Evolutionary conservation across 805 yeast genomes (phyloP).

Genomic region (Pichia californica): DNA sequence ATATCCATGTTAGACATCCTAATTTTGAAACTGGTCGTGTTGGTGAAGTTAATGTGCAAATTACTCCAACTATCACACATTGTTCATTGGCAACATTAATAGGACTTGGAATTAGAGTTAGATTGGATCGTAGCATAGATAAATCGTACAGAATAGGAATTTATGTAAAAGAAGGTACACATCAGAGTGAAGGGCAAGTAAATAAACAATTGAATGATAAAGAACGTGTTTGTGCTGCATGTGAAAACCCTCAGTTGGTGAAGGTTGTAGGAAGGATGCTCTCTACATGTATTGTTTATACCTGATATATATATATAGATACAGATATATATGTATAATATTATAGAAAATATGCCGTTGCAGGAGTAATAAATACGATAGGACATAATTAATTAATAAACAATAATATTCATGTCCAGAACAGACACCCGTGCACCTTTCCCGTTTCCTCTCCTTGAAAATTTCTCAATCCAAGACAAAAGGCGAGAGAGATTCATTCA

Average conservation of each 20-base stretch:
- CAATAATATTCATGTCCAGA: no score
- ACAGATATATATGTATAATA: no score
- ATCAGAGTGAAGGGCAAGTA: slow-evolving; percentile 92
- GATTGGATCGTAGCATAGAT: slow-evolving; percentile 85
- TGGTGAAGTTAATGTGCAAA: slow-evolving; percentile 71
- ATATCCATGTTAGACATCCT: slow-evolving; percentile 64
- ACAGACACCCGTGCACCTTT: no score
- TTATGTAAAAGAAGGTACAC: slow-evolving; percentile 82
- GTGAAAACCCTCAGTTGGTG: slow-evolving; percentile 89
- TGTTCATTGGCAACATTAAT: slow-evolving; percentile 94
- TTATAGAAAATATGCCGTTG: no score
- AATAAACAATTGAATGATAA: slow-evolving; percentile 95
- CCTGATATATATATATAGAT: neutral
- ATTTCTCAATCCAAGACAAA: no score
- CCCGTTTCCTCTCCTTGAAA: no score
- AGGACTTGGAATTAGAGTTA: slow-evolving; percentile 88
- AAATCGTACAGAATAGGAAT: slow-evolving; percentile 76
- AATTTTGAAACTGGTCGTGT: slow-evolving; percentile 42
- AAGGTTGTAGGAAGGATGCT: slow-evolving; percentile 92
- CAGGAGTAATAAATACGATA: no score
- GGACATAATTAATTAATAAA: no score
- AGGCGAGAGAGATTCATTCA: no score
- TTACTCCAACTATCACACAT: slow-evolving; percentile 97
- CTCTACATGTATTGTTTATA: slow-evolving; percentile 49
- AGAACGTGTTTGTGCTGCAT: slow-evolving; percentile 97